Base-by-base conservation (phyloP, 2,329 filamentous ascomycete species). In the Fusarium luffae region DNA sequence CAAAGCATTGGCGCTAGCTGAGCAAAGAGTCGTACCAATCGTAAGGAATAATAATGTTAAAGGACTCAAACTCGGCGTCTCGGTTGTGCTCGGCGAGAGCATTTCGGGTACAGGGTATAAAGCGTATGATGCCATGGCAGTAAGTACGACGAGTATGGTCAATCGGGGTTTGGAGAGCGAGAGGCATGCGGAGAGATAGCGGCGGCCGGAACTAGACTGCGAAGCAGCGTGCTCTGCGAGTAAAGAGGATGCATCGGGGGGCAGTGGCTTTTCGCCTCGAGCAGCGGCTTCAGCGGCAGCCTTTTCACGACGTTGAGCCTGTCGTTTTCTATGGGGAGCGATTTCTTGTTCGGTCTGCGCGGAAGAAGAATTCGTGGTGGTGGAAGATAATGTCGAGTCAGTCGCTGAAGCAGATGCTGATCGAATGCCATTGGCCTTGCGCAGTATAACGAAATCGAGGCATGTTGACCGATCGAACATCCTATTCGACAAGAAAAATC, bases 151-250 rank as follows among this genome's bases (percentile, higher is more conserved):
- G 48, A 99, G 89, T 74, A 97, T 92, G 10, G 93, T 95, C 50
- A 99, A 89, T 55, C 95, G 93, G 5, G 96, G 96, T 79, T 99
- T 99, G n/a, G 94, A 92, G 71, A 99, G 90, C 27, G 96, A 93
- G 68, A 99, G 90, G 75, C 93, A 93, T 30, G 93, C 90, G 23
- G 94, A 92, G 69, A 96, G 77, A 58, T 89, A 86, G 60, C 94
- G 92, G 25, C 87, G 86, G 54, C 87, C 60, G 18, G 88, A 89
- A 69, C 82, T 77, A 10, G 80, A 86, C 57, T 83, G 85, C 50
- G 80, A 80, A 48, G 83, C 85, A 59, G 85, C 88, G 49, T 80
- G 81, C 50, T 81, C 82, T 41, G 88, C 83, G 23, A 90, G 84
- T 18, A 85, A 79, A 7, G 88, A 85, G 6, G 89, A 90, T 19